A percentile compares a stretch with the other conserved stretches of the same genome.
These are phyloP conservation scores for Fraxinus nigra DNA, from an alignment of 305 asterid species.

Conservation along the genomic window DNA sequence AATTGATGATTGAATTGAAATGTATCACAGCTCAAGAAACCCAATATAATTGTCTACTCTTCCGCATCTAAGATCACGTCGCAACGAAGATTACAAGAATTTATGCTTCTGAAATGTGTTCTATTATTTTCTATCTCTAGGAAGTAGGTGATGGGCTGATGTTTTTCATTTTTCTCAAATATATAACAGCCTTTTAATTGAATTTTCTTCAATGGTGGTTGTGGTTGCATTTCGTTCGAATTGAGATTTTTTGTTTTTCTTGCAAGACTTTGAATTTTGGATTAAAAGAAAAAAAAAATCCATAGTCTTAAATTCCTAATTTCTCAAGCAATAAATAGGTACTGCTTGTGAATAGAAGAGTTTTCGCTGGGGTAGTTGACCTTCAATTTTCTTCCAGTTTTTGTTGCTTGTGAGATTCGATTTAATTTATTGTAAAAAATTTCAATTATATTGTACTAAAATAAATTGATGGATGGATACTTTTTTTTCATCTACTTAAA, in stretches of 20 bases:
- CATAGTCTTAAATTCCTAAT: constrained; percentile 24
- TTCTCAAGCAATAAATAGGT: constrained; percentile 27
- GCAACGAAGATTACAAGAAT: constrained; percentile 32
- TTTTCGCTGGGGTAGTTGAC: constrained; percentile 3
- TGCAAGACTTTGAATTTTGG: constrained; percentile 23
- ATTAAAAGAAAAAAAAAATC: constrained; percentile 13
- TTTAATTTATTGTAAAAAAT: background rate
- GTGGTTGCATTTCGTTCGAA: background rate
- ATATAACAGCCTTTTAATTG: background rate
- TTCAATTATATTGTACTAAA: background rate
- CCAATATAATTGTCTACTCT: background rate
- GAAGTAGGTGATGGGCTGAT: constrained; percentile 16
- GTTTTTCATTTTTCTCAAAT: background rate
- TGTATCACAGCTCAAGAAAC: constrained; percentile 25
- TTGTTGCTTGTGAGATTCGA: background rate
- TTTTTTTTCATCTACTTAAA: background rate
- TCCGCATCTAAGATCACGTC: background rate
- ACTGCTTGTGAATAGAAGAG: background rate
- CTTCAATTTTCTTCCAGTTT: background rate
- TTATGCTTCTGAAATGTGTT: constrained; percentile 17
- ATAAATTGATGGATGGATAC: background rate
- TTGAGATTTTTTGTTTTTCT: background rate
- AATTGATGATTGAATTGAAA: constrained; percentile 22
- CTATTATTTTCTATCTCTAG: constrained; percentile 7
- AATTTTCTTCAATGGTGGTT: background rate